Conservation (phyloP, 768 basidiomycete genomes). For the Phaeotremella fagi region DNA sequence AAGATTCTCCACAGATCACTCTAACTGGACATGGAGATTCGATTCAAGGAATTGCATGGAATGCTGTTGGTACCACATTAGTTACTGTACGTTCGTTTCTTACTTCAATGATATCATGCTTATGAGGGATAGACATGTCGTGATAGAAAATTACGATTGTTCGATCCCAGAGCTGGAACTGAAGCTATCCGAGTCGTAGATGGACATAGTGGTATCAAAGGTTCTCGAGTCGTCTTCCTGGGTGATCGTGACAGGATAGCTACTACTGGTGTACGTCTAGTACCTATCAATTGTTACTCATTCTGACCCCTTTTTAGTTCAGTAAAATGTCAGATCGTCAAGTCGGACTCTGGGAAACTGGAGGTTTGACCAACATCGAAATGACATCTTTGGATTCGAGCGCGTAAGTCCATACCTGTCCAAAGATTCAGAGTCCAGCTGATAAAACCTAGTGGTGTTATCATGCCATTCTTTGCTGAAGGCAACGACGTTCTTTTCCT, state of each 20-base stretch:
- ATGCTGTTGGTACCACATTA: constrained; percentile 69
- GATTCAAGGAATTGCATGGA: constrained; percentile 80
- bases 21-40: constrained; percentile 76
- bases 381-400: constrained; percentile 77
- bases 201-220: constrained; percentile 90
- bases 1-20: constrained; percentile 60
- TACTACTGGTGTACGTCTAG: constrained; percentile 65
- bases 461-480: constrained; percentile 97
- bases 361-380: constrained; percentile 68
- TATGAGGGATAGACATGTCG: constrained; percentile 73
- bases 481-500: constrained; percentile 81
- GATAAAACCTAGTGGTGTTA: constrained; percentile 57
- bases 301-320: constrained; percentile 53
- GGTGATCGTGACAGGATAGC: constrained; percentile 81
- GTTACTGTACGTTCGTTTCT: constrained; percentile 55
- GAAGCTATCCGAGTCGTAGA: constrained; percentile 79
- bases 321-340: constrained; percentile 95
- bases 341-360: constrained; percentile 81
- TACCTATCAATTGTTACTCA: neutral
- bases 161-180: constrained; percentile 76
- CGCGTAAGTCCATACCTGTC: constrained; percentile 50
- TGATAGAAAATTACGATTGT: constrained; percentile 85
- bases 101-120: neutral
- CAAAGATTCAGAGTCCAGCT: constrained; percentile 3
- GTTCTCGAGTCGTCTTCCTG: constrained; percentile 82